Conservation (phyloP, 257 asterid genomes). For the Craterostigma plantagineum region DNA sequence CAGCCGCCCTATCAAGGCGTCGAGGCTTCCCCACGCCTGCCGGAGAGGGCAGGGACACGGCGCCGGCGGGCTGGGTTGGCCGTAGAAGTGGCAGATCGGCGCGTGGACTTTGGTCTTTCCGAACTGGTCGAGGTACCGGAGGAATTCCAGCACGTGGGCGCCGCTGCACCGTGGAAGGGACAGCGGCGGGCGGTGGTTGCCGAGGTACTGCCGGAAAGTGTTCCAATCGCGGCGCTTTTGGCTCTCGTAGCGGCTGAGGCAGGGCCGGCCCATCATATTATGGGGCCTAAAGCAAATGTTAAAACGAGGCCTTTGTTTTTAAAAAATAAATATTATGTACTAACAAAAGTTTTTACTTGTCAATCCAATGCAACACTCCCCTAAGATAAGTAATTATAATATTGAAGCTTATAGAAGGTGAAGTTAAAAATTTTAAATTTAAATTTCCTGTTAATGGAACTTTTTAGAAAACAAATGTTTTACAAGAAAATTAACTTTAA, state of each 20-base stretch:
- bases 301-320: no score
- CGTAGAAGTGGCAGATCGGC: slow-evolving; percentile 73
- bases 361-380: no score
- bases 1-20: slow-evolving; percentile 73
- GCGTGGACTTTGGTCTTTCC: slow-evolving; percentile 82
- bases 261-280: background rate
- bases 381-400: no score
- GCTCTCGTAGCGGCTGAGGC: slow-evolving; percentile 76
- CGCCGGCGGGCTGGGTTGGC: slow-evolving; percentile 81
- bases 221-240: slow-evolving; percentile 51
- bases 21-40: slow-evolving; percentile 78
- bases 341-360: no score
- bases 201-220: slow-evolving; percentile 70
- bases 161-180: slow-evolving; percentile 84
- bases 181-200: slow-evolving; percentile 87
- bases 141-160: slow-evolving; percentile 83
- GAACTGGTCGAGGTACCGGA: slow-evolving; percentile 82
- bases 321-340: no score
- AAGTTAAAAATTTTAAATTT: no score
- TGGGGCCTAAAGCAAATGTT: no score
- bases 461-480: no score
- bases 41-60: slow-evolving; percentile 97
- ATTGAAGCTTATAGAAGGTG: no score
- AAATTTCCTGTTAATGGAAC: no score
- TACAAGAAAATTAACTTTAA: no score